Evolutionary conservation across 441 rosid species (phyloP).

Genomic region (Dalechampia spathulata): DNA sequence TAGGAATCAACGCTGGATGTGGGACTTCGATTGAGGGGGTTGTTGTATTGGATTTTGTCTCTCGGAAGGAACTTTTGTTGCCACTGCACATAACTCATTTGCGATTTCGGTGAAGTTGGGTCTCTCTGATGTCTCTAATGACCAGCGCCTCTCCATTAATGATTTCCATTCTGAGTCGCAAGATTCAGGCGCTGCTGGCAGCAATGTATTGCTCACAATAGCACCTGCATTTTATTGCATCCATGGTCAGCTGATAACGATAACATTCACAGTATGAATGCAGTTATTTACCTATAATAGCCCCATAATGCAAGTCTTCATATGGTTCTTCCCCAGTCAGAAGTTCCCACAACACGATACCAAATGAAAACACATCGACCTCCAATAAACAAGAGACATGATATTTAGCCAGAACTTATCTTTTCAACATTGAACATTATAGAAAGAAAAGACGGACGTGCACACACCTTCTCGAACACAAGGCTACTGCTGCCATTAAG

Average conservation of each 20-base stretch:
- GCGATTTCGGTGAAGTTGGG: slow-evolving; percentile 52
- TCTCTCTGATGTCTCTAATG: slow-evolving; percentile 50
- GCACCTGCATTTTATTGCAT: slow-evolving; percentile 33
- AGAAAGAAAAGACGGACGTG: background rate
- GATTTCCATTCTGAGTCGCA: slow-evolving; percentile 55
- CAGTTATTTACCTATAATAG: slow-evolving; percentile 41
- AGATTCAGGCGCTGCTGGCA: slow-evolving; percentile 47
- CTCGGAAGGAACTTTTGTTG: slow-evolving; percentile 32
- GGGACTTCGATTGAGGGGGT: no score
- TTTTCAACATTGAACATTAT: background rate
- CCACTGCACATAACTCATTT: slow-evolving; percentile 38
- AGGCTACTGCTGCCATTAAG: slow-evolving; percentile 62
- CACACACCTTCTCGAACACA: slow-evolving; percentile 55
- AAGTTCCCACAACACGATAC: slow-evolving; percentile 68
- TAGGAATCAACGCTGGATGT: slow-evolving; percentile 11
- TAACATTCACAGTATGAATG: background rate
- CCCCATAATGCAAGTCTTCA: slow-evolving; percentile 61
- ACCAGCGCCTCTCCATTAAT: slow-evolving; percentile 69
- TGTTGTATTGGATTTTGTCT: no score
- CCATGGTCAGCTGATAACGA: background rate
- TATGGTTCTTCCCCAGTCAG: slow-evolving; percentile 71
- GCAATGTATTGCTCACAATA: slow-evolving; percentile 60
- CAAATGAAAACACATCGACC: slow-evolving; percentile 72
- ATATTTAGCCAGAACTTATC: no score
- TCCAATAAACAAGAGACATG: slow-evolving; percentile 18